Percentiles rank a stretch among this genome's conserved stretches.
These are phyloP conservation scores for Nakaseomyces glabratus DNA, from an alignment of 1,139 yeast genomes.

Conservation along the genomic window DNA sequence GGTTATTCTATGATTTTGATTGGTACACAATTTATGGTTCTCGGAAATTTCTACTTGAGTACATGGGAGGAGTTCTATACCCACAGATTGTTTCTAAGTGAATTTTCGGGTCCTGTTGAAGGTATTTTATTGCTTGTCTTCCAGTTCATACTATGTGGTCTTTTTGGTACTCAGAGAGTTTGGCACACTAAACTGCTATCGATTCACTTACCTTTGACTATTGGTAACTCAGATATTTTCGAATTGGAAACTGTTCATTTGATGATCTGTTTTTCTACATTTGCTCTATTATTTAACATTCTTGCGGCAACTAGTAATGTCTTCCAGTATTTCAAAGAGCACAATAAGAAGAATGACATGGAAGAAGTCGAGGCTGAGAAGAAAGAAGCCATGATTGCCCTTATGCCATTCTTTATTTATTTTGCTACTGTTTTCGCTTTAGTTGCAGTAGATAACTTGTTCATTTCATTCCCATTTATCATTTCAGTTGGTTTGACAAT, in stretches of 20 bases:
- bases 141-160: conserved; percentile 53
- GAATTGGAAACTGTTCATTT: conserved; percentile 23
- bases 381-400: conserved; percentile 47
- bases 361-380: conserved; percentile 24
- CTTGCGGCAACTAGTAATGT: conserved; percentile 68
- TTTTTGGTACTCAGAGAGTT: conserved; percentile 52
- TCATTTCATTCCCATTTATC: conserved; percentile 53
- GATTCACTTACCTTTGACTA: conserved; percentile 14
- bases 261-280: conserved; percentile 29
- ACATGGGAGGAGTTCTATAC: conserved; percentile 98
- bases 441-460: conserved; percentile 38
- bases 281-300: conserved; percentile 59
- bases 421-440: conserved; percentile 47
- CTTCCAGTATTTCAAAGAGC: conserved; percentile 38
- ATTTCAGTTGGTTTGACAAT: conserved; percentile 64
- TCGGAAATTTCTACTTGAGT: conserved; percentile 75
- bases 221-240: conserved; percentile 9
- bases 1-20: conserved; percentile 61
- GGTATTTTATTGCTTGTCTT: conserved; percentile 64
- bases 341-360: conserved; percentile 15
- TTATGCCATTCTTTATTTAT: conserved; percentile 62
- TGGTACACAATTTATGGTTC: conserved; percentile 63
- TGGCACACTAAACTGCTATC: conserved; percentile 39
- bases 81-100: conserved; percentile 68
- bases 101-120: conserved; percentile 90